Base-by-base conservation (phyloP, 306 rosid species). In the Trifolium subterraneum region DNA sequence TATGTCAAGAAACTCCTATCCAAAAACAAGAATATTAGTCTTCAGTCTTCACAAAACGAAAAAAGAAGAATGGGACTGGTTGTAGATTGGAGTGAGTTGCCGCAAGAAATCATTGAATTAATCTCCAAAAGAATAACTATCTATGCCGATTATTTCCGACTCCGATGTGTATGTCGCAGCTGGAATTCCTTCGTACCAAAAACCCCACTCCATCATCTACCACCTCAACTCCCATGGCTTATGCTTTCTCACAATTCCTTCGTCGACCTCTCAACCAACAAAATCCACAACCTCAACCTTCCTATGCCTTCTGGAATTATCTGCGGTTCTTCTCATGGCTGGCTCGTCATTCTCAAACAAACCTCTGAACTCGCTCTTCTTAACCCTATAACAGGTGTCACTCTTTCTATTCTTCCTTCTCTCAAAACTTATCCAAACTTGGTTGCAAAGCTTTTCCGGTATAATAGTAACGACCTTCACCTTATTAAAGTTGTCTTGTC, bases 151-250 rank as follows among this genome's bases (percentile, higher is more conserved):
- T 51, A 51, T 51, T 12, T 51, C 25, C 25, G 58, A 51, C 18
- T 51, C 25, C 58, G 58, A 51, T 51, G 58, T 20, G 58, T 18
- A 1, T 51, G 58, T 8, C 58, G 58, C 25, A 18, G 5, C 12
- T 51, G 58, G 58, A 51, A 51, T 51, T 51, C 58, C 25, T 51
- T 1, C 4, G 12, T 51, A 2, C 58, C 58, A 5, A 18, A 18
- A 51, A 51, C 25, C 12, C 58, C 58, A 8, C 58, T 51, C 25
- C 58, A 83, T 68, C n/a, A n/a, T n/a, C 93, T 90, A 19, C 89
- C 89, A 39, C 88, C 87, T 15, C 93, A 90, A 54, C 88, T 84
- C 48, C 97, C 97, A 0, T 87, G 88, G 83, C 90, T 88, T 42
- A 84, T 90, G 85, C 88, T 90, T 23, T 71, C 90, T 22, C 84